Base-by-base conservation (phyloP, 805 yeast species). In the Saccharomyces jurei region DNA sequence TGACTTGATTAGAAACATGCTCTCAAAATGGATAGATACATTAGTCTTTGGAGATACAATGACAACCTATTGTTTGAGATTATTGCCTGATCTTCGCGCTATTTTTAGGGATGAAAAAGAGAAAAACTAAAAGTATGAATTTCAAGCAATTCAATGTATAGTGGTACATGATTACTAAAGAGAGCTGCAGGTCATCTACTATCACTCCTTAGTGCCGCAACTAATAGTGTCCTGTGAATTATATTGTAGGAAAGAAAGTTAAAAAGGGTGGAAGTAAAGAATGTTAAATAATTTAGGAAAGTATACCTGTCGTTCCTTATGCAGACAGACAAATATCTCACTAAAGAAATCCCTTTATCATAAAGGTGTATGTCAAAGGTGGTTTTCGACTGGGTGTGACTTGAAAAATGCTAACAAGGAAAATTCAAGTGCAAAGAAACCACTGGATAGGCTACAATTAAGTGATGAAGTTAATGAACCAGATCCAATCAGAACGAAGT, bases 361-460 rank as follows among this genome's bases (percentile, higher is more conserved):
- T 36, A 17, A 17, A 36, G 17, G 44, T 22, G 25, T 17, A 36
- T 36, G 11, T 17, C 44, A 17, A 36, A 36, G 44, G 22, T 10
- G 11, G 22, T 17, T 36, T 21, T 36, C 44, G 17, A 36, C 44
- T 3, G 22, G 44, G 17, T 8, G 11, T 11, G 8, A 22, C 6
- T 36, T 36, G 44, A 36, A 9, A 17, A 48, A 29, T 17, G 22
- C 30, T 25, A 50, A 22, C 13, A n/a, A n/a, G 9, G 50, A 26
- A 28, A 46, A 10, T 8, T 6, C 6, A 5, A 41, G 25, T 17
- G 26, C 52, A 9, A 72, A 75, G 58, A 82, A 88, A 64, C 94
- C 94, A 14, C 73, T 88, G 57, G 85, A 90, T 58, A 75, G 95
- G 66, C 83, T 88, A 48, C 89, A 91, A 17, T 77, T 88, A 53